A percentile compares a stretch with the other conserved stretches of the same genome.
These are phyloP conservation scores for Athelia sp. DNA, from an alignment of 1,284 basidiomycete species.

Conservation along the genomic window DNA sequence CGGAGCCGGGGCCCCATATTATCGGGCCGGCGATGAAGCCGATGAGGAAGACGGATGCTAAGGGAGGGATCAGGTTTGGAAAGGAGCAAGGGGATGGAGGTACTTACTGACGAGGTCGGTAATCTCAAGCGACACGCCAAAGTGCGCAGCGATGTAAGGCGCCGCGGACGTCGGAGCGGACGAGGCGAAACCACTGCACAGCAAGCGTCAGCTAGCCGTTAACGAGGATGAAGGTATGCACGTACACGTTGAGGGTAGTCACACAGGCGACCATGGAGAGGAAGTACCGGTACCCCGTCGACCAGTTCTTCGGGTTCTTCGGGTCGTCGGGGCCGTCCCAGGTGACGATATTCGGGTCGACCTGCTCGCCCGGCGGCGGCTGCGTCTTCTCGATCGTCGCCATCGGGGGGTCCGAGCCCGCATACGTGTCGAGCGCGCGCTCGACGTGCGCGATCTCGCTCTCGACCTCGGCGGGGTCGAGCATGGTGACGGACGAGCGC, in stretches of 20 bases:
- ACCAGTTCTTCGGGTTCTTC: constrained; percentile 39
- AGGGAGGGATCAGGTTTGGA: too few species aligned
- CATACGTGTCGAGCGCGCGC: too few species aligned
- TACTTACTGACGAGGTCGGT: constrained; percentile 31
- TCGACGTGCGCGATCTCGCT: too few species aligned
- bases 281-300: constrained; percentile 25
- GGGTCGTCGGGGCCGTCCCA: constrained; percentile 31
- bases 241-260: constrained; percentile 25
- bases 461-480: too few species aligned
- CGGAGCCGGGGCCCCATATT: constrained; percentile 24
- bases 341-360: neutral
- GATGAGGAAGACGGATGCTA: constrained; percentile 10
- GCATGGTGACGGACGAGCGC: too few species aligned
- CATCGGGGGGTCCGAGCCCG: too few species aligned
- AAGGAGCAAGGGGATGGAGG: too few species aligned
- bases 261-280: constrained; percentile 18
- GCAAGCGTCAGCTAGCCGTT: constrained; percentile 5
- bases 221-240: constrained; percentile 4
- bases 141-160: constrained; percentile 22
- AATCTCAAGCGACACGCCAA: constrained; percentile 21
- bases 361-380: too few species aligned
- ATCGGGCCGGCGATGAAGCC: constrained; percentile 26
- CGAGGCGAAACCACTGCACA: constrained; percentile 32
- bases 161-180: constrained; percentile 31
- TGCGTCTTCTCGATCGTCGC: too few species aligned